Base-by-base conservation (phyloP, 257 asterid species). In the Solanum medicagineum region DNA sequence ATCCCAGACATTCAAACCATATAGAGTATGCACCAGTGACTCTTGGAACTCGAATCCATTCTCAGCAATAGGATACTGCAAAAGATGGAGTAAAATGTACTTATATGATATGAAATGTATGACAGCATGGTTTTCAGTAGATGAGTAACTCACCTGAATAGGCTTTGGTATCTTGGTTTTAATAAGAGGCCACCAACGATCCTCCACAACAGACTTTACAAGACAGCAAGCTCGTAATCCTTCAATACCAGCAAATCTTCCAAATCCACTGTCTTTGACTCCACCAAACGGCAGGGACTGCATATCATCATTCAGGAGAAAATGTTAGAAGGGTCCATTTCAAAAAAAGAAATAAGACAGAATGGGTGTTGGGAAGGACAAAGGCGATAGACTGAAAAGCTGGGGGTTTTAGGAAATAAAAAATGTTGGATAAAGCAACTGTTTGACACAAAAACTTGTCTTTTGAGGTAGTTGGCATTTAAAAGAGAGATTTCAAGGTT, bases 241-340 rank as follows among this genome's bases (percentile, higher is more conserved):
- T 92, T 97, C 99, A 51, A 94, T 65, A 71, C 99, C 99, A 81
- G 96, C 98, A 87, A 97, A 95, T 89, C 99, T 94, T 89, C 98
- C 99, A 83, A 97, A 97, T 29, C 98, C 99, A 87, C 99, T 97
- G 47, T 97, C 98, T 89, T 93, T 97, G 45, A 93, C 97, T 40
- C 99, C 99, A 44, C 99, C 99, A 90, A 97, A 97, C 53, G 99
- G 99, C 86, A 97, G 93, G 83, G 98, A 95, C 99, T 97, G 93
- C 84, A 83, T 59, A 60, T 49, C 22, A 24, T 45, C 49, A 22
- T 24, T 51, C 63, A 77, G 63, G 57, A 77, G 83, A 77, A 77
- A 29, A 17, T 29, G 60, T 79, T 11, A 29, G 24, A 77, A 51
- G 47, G 65, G 49, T 29, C 16, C 10, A 51, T 24, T 77, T 24